Base-by-base conservation (phyloP, 2,329 filamentous ascomycete species). In the Arthrinium phaeospermum region DNA sequence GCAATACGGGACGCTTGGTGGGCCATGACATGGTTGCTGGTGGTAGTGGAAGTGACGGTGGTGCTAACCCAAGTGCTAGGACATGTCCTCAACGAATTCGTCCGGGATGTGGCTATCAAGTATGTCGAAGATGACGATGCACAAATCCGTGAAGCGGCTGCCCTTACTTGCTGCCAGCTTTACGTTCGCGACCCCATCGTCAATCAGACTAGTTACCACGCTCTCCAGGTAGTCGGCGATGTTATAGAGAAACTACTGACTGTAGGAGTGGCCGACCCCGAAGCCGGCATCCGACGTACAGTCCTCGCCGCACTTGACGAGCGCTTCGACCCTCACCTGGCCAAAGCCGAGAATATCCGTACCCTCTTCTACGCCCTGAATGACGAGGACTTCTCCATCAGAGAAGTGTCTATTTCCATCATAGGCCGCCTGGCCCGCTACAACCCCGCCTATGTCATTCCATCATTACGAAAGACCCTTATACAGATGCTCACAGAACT, bases 141-240 rank as follows among this genome's bases (percentile, higher is more conserved):
- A 0, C 94, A 97, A 75, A 98, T 98, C 69, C 91, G 96, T 73
- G 96, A 98, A 82, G 96, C 96, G 22, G 96, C 96, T 2, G 95
- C 96, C 22, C 87, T 99, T 74, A 99, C 97, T 6, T 98, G 96
- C 83, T 99, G 97, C 80, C 97, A 99, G 81, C 90, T 99, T 67
- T 98, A 98, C 79, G 94, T 98, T 67, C 92, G 94, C 77, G 97
- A 99, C 80, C 96, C 96, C 0, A 98, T 99, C 75, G 95, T 99
- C 78, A 96, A 98, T 78, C 96, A 99, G 83, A 98, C 96, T 8
- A 98, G 96, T 81, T 94, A 96, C 75, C 96, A 99, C 81, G 96
- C 96, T 0, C 94, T 98, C 53, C 95, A 98, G 80, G 96, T 99
- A 41, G 97, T 99, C 67, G 94, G 96, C 71, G 96, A 99, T 81